A percentile compares a stretch with the other conserved stretches of the same genome.
Conservation (phyloP, 2,329 filamentous ascomycete genomes). For the Colletotrichum sp. region DNA sequence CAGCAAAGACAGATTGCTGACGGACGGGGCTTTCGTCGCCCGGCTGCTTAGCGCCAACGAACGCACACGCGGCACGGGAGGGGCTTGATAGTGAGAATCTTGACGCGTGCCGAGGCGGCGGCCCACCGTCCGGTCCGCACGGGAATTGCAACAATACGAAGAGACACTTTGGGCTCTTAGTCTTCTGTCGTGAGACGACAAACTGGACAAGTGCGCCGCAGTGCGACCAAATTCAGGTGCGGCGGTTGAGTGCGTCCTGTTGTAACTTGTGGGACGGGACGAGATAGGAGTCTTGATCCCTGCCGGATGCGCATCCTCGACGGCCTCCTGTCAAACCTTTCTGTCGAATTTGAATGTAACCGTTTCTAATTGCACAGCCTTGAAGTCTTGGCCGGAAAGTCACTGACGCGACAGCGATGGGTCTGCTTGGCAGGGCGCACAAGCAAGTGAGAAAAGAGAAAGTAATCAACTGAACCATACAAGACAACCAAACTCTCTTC, state of each 20-base stretch:
- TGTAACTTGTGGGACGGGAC: background rate
- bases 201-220: background rate
- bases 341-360: background rate
- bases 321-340: background rate
- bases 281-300: background rate
- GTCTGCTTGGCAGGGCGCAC: background rate
- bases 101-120: background rate
- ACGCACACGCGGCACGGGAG: background rate
- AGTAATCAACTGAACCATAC: background rate
- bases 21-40: background rate
- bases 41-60: background rate
- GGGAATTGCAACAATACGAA: background rate
- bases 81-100: background rate
- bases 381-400: background rate
- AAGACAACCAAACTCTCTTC: background rate
- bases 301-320: background rate
- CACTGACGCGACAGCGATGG: background rate
- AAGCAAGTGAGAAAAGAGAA: background rate
- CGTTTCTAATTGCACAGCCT: background rate
- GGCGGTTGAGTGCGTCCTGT: background rate
- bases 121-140: background rate
- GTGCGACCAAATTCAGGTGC: background rate
- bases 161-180: background rate
- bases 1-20: background rate
- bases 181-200: background rate